Evolutionary conservation across 1,284 basidiomycete genomes (phyloP).

Genomic region (Sporisorium reilianum): DNA sequence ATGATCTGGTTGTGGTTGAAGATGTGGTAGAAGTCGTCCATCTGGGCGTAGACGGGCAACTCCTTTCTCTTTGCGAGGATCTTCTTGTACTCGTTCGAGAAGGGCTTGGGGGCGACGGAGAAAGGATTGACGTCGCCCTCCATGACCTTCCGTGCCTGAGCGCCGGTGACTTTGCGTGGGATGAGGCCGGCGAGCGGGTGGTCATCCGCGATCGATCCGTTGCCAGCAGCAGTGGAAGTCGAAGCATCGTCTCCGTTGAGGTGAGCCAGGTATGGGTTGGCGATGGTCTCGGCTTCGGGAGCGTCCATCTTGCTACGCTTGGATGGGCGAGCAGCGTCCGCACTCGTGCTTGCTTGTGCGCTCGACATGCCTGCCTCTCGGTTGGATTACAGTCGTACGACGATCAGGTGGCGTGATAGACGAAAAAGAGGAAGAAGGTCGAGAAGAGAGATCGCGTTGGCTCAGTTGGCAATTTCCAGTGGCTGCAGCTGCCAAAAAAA

Average conservation of each 20-base stretch:
- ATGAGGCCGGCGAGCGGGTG: slow-evolving; percentile 81
- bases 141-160: slow-evolving; percentile 80
- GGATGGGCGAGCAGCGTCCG: slow-evolving; percentile 42
- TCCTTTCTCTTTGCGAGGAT: slow-evolving; percentile 87
- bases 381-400: no score
- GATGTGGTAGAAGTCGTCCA: slow-evolving; percentile 90
- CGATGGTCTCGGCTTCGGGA: slow-evolving; percentile 30
- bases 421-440: not conserved
- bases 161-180: slow-evolving; percentile 80
- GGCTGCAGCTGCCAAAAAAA: slow-evolving; percentile 29
- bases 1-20: slow-evolving; percentile 89
- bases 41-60: slow-evolving; percentile 90
- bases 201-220: slow-evolving; percentile 56
- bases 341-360: slow-evolving; percentile 35
- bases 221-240: slow-evolving; percentile 10
- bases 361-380: no score
- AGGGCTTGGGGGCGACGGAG: slow-evolving; percentile 74
- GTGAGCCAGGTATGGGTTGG: slow-evolving; percentile 65
- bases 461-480: slow-evolving; percentile 15
- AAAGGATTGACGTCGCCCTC: slow-evolving; percentile 90
- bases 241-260: slow-evolving; percentile 34
- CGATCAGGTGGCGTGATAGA: not conserved
- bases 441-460: not conserved
- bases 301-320: slow-evolving; percentile 52
- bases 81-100: slow-evolving; percentile 84